Base-by-base conservation (phyloP, 306 rosid species). In the Castanea mollissima region DNA sequence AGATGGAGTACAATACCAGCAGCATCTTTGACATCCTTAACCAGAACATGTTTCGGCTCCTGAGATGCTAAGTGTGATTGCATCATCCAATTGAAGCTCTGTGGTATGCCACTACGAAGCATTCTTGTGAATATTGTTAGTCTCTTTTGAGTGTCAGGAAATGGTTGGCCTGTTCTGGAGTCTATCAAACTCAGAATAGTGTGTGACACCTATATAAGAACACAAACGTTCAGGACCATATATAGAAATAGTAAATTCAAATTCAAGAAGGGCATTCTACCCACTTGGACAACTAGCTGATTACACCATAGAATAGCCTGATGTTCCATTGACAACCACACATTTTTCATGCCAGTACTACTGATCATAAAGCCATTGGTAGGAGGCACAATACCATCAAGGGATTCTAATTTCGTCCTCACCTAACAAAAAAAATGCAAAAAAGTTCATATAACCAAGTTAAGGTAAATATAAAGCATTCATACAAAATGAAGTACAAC, bases 261-360 rank as follows among this genome's bases (percentile, higher is more conserved):
- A 25, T 81, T 46, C 55, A 73, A 62, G 71, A 62, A 77, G 55
- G 71, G 55, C 76, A 49, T 44, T 56, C 62, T 71, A 75, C 98
- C 89, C 79, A 93, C 99, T 89, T 96, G 99, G 78, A 91, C 74
- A 80, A 93, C 99, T 71, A 96, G 69, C 83, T 96, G 99, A 85
- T 93, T 96, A 74, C 99, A 96, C 99, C 99, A 96, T 81, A 96
- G 83, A 75, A 96, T 93, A 64, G 92, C 99, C 85, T 91, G 97
- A 88, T 96, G 99, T 80, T 96, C 99, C 99, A 93, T 96, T 73
- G 99, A 96, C 82, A 96, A 81, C 99, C 99, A 96, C 81, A 96
- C 99, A 89, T 93, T 90, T 84, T 79, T 93, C 95, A 96, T 89
- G 88, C 93, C 87, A 54, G 96, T 91, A 83, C 93, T 96, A 80